phyloP scores from a whole-genome alignment of 140 eudicot genomes.

The Stevia rebaudiana region DNA sequence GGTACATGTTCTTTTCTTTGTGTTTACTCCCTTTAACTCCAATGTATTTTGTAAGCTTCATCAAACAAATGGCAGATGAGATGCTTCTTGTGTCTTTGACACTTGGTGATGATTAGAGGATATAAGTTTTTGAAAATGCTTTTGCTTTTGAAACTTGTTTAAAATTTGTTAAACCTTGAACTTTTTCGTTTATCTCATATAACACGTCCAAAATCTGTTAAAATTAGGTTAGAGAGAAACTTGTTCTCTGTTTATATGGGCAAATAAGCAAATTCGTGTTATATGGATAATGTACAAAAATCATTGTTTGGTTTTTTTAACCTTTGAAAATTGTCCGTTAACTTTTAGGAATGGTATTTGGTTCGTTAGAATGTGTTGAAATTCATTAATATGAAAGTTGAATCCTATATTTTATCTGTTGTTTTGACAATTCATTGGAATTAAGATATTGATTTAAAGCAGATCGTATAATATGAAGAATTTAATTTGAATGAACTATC shows the following conservation, averaged over 20 bases:
- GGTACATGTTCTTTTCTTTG: conserved; percentile 44
- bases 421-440: not conserved
- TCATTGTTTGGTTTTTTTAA: not conserved
- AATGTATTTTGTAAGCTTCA: conserved; percentile 32
- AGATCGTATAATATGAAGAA: no score
- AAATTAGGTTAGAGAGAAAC: not conserved
- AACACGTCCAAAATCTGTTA: not conserved
- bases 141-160: conserved; percentile 19
- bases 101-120: conserved; percentile 16
- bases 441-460: not conserved
- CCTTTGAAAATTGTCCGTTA: not conserved
- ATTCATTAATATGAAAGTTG: not conserved
- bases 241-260: not conserved
- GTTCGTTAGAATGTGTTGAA: not conserved
- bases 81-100: conserved; percentile 19
- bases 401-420: not conserved
- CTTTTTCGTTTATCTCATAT: not conserved
- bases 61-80: conserved; percentile 3
- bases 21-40: conserved; percentile 26
- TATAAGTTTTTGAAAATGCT: conserved; percentile 15
- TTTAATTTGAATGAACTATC: no score
- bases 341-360: no score
- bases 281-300: not conserved
- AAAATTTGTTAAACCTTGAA: not conserved
- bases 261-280: not conserved